Evolutionary conservation across 169 alveolate genomes (phyloP).

Genomic region (Toxoplasma gondii): DNA sequence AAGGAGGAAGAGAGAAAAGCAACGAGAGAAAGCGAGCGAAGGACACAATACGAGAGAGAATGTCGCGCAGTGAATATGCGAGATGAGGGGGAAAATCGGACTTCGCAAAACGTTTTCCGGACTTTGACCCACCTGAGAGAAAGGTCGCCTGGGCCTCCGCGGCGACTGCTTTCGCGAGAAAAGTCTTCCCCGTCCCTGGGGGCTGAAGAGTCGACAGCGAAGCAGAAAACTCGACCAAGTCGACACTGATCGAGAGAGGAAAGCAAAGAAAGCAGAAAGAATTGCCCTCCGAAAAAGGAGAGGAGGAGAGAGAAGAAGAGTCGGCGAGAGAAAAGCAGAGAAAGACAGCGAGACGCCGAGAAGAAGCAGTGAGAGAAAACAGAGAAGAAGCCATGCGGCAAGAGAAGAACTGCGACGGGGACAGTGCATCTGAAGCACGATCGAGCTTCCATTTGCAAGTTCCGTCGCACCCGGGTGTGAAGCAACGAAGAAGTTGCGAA

Average conservation of each 20-base stretch:
- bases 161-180: constrained; percentile 99
- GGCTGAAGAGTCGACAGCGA: constrained; percentile 79
- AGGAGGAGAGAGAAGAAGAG: background rate
- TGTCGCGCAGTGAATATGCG: too few relatives aligned
- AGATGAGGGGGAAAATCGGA: too few relatives aligned
- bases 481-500: too few relatives aligned
- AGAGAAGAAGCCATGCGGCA: background rate
- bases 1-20: too few relatives aligned
- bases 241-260: background rate
- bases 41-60: too few relatives aligned
- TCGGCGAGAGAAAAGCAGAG: background rate
- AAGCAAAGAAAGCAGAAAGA: background rate
- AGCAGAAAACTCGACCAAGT: background rate
- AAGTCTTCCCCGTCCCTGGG: constrained; percentile 99
- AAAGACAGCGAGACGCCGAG: background rate
- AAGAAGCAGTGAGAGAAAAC: background rate
- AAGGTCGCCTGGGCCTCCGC: constrained; percentile 89
- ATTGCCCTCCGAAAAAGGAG: background rate
- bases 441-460: too few relatives aligned
- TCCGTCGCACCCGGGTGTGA: too few relatives aligned
- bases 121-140: constrained; percentile 62
- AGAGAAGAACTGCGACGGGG: background rate
- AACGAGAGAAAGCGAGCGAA: too few relatives aligned
- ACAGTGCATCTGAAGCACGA: background rate
- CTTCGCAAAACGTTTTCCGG: too few relatives aligned